Conservation (phyloP, 2,329 filamentous ascomycete species). For the Claviceps capensis region DNA sequence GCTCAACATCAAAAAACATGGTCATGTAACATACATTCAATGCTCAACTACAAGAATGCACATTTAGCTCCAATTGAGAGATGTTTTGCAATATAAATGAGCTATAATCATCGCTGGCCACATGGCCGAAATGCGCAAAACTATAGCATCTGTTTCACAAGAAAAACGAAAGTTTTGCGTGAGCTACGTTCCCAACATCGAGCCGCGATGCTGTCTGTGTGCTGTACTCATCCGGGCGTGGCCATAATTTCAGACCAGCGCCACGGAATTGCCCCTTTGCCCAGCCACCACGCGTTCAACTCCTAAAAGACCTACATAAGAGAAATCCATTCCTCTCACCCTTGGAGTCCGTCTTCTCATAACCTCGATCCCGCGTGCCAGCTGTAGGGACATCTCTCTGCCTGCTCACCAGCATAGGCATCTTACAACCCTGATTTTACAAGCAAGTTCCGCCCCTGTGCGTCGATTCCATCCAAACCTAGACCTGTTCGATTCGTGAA, state of each 20-base stretch:
- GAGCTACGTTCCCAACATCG: neutral
- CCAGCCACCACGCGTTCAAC: neutral
- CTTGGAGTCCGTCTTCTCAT: neutral
- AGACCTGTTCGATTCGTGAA: neutral
- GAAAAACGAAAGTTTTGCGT: neutral
- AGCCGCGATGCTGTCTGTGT: neutral
- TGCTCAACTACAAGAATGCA: too few relatives aligned
- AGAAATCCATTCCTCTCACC: neutral
- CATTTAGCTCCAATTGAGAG: too few relatives aligned
- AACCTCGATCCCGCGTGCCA: neutral
- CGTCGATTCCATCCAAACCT: neutral
- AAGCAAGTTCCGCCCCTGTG: constrained; percentile 2
- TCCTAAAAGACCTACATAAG: neutral
- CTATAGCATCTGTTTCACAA: neutral
- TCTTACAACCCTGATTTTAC: constrained; percentile 1
- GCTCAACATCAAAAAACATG: too few relatives aligned
- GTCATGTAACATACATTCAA: too few relatives aligned
- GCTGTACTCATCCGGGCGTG: neutral
- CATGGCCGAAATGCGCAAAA: neutral
- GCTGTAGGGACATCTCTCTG: neutral
- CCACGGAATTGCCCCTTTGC: neutral
- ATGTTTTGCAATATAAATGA: too few relatives aligned
- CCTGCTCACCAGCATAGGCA: neutral
- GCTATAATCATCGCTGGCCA: neutral
- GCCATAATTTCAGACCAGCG: neutral